Evolutionary conservation across 257 asterid species (phyloP), one percentile per base, ranked within the genome.

Genomic region (Przewalskia tangutica): DNA sequence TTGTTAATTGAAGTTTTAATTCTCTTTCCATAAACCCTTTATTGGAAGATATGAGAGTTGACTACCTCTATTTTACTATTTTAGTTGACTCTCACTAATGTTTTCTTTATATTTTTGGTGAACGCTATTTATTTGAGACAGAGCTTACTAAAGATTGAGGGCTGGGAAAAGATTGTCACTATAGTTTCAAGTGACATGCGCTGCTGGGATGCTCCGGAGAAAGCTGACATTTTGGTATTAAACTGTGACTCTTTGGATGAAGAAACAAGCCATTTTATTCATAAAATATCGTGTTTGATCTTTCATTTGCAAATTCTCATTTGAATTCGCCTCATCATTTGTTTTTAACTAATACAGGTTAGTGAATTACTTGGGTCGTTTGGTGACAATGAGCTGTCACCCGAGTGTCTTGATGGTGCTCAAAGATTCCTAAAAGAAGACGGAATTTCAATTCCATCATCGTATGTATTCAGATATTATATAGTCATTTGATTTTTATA

Each of bases 381-480:
- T 83, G 99, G 98, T 66, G 99, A 96, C 88, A 96, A 96, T 87
- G 99, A 96, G 92, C 95, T 96, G 82, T 96, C 99, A 44, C 99
- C 99, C 9, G 99, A 96, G 88, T 96, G 98, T 85, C 98, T 96
- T 77, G 98, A 96, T 86, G 99, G 99, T 82, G 99, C 99, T 81
- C 97, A 91, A 82, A 93, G 97, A 81, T 96, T 93, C 84, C 87
- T 96, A 84, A 96, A 96, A 89, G 91, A 92, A 81, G 95, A 93
- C 77, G 99, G 99, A 80, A 91, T 94, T 80, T 96, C 99, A 84
- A 92, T 96, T 83, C 98, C 99, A 62, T 89, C 97, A 86, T 92
- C 94, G 99, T 96, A 89, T 65, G 90, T 38, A 67, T 40, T 65
- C 80, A 17, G 13, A 20, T 13, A 16, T 38, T 6, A 4, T 64